Evolutionary conservation across 164 flowering plant genomes (phyloP).

Genomic region (Vitis amurensis): DNA sequence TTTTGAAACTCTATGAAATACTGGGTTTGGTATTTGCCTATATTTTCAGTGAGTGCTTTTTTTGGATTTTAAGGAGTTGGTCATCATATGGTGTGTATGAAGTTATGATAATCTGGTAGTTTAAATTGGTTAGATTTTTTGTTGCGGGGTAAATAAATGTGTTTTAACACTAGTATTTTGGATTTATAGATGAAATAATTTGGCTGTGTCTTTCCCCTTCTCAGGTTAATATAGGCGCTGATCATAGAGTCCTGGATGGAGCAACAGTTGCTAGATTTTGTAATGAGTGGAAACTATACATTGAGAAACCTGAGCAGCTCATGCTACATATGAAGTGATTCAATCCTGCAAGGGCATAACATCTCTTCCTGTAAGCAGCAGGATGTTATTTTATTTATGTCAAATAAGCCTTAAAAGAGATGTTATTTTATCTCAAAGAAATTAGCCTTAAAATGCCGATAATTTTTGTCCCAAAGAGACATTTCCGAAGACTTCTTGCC

Average conservation of each 20-base stretch:
- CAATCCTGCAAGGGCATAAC: too few species aligned
- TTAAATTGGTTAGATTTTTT: neutral
- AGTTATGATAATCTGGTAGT: neutral
- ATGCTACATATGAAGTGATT: constrained; percentile 67
- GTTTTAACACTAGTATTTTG: too few species aligned
- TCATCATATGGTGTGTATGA: neutral
- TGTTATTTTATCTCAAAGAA: too few species aligned
- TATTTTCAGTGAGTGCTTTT: neutral
- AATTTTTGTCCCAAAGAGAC: too few species aligned
- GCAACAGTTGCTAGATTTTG: constrained; percentile 92
- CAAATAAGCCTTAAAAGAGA: too few species aligned
- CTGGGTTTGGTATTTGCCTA: neutral
- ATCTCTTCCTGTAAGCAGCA: too few species aligned
- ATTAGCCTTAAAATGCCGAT: too few species aligned
- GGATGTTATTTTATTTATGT: too few species aligned
- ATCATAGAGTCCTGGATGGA: constrained; percentile 95
- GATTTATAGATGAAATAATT: neutral
- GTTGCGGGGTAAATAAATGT: too few species aligned
- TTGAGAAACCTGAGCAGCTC: constrained; percentile 87
- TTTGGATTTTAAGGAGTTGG: neutral
- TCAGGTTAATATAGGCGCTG: constrained; percentile 93
- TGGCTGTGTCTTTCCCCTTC: neutral
- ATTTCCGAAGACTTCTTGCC: too few species aligned
- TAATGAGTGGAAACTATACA: constrained; percentile 79
- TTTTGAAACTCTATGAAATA: neutral